Base-by-base conservation (phyloP, 2,329 filamentous ascomycete species). In the Cercospora sp. region DNA sequence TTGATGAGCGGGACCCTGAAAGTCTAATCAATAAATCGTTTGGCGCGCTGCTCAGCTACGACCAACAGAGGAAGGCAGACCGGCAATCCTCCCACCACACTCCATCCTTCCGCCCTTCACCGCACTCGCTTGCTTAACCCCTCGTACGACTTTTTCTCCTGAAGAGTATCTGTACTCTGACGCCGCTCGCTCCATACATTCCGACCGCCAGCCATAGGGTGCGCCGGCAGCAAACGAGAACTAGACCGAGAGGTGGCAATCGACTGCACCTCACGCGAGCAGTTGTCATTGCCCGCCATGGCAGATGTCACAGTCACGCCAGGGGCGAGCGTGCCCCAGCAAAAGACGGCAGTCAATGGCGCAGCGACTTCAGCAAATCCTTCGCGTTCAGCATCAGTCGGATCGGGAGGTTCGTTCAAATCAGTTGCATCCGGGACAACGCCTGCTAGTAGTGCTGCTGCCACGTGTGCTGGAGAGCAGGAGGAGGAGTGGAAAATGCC, bases 401-500 rank as follows among this genome's bases (percentile, higher is more conserved):
- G 69, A 31, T 76, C 74, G 28, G 69, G 62, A 57, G 63, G 18
- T 12, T 77, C 75, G 13, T 73, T 74, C 71, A 74, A 74, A 45
- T 73, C 72, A 13, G 69, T 70, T 10, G 61, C 72, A 20, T 75
- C 74, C n/a, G 69, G 72, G 60, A 57, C 67, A n/a, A 66, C 66
- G 39, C 63, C 70, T 28, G 66, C 66, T 30, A 65, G 62, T 26
- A 68, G 62, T 48, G 58, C 68, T 9, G 65, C 67, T 16, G 70
- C 71, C 57, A 74, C 73, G 9, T 70, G 72, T 9, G 74, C 71
- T 16, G 72, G 66, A 45, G 71, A 70, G 20, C 69, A 68, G 45
- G 70, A 74, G 26, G 67, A 72, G 42, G 69, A 74, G 53, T 76
- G 73, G 72, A 68, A 69, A 42, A 63, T 73, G 20, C 75, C 75